These are phyloP conservation scores for Stemphylium vesicarium DNA, from an alignment of 2,329 filamentous ascomycete species.

Conservation along the genomic window DNA sequence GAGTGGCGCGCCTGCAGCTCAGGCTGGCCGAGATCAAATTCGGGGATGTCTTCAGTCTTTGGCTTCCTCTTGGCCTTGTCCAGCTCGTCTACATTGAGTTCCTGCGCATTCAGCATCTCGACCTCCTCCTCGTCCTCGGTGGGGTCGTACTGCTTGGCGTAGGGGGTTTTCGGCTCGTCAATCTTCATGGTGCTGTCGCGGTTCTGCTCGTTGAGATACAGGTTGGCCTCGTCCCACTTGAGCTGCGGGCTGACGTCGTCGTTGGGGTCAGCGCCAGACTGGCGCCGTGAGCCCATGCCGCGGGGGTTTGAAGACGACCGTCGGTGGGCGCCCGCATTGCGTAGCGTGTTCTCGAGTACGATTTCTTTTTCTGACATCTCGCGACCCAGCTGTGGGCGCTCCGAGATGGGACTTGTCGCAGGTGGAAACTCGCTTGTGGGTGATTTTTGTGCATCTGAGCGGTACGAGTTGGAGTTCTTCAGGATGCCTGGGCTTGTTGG, in stretches of 20 bases:
- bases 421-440: slow-evolving; percentile 52
- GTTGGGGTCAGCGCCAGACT: slow-evolving; percentile 62
- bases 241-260: slow-evolving; percentile 74
- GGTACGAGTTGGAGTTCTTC: slow-evolving; percentile 79
- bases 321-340: slow-evolving; percentile 88
- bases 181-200: slow-evolving; percentile 98
- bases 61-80: slow-evolving; percentile 63
- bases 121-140: slow-evolving; percentile 82
- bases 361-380: slow-evolving; percentile 80
- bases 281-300: slow-evolving; percentile 73
- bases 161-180: slow-evolving; percentile 96
- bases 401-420: slow-evolving; percentile 39
- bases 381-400: slow-evolving; percentile 54
- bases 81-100: slow-evolving; percentile 72
- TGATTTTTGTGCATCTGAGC: slow-evolving; percentile 57
- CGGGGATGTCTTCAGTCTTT: slow-evolving; percentile 79
- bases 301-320: slow-evolving; percentile 78
- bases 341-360: slow-evolving; percentile 90
- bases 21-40: slow-evolving; percentile 88
- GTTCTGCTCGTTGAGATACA: slow-evolving; percentile 96
- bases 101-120: slow-evolving; percentile 69
- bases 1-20: slow-evolving; percentile 61
- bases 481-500: slow-evolving; percentile 74
- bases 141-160: slow-evolving; percentile 89
- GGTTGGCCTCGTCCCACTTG: slow-evolving; percentile 98